Conservation (phyloP, 306 rosid genomes). For the Gastrolobium bilobum region DNA sequence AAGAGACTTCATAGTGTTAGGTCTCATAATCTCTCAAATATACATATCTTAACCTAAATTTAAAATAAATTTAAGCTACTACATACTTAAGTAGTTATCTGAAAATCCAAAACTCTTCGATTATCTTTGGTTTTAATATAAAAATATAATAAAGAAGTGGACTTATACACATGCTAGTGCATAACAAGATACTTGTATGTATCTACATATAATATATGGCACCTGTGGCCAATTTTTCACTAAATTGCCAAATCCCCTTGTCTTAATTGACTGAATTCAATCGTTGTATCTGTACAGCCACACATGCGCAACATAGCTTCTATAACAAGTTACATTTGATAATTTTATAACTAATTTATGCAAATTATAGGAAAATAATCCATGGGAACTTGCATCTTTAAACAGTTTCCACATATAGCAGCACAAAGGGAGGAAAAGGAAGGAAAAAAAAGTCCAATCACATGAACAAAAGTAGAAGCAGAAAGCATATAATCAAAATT, state of each 20-base stretch:
- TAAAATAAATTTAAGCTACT: not conserved
- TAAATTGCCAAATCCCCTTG: slow-evolving; percentile 6
- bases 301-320: slow-evolving; percentile 17
- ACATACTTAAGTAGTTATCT: slow-evolving; percentile 1
- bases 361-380: slow-evolving; percentile 12
- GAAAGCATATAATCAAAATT: slow-evolving; percentile 3
- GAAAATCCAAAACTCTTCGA: slow-evolving; percentile 16
- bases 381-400: slow-evolving; percentile 22
- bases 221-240: slow-evolving; percentile 22
- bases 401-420: slow-evolving; percentile 32
- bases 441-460: not conserved
- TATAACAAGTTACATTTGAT: slow-evolving; percentile 26
- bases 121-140: slow-evolving; percentile 27
- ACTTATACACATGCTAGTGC: slow-evolving; percentile 11
- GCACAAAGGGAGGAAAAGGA: not conserved
- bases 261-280: slow-evolving; percentile 14
- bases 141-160: slow-evolving; percentile 2
- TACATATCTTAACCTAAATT: slow-evolving; percentile 21
- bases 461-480: slow-evolving; percentile 21
- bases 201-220: not conserved
- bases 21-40: slow-evolving; percentile 16
- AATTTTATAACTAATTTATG: not conserved
- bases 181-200: not conserved
- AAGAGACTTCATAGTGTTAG: slow-evolving; percentile 42
- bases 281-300: slow-evolving; percentile 22